phyloP scores from a whole-genome alignment of 768 basidiomycete species.

The Xerocomellus amylosporus region DNA sequence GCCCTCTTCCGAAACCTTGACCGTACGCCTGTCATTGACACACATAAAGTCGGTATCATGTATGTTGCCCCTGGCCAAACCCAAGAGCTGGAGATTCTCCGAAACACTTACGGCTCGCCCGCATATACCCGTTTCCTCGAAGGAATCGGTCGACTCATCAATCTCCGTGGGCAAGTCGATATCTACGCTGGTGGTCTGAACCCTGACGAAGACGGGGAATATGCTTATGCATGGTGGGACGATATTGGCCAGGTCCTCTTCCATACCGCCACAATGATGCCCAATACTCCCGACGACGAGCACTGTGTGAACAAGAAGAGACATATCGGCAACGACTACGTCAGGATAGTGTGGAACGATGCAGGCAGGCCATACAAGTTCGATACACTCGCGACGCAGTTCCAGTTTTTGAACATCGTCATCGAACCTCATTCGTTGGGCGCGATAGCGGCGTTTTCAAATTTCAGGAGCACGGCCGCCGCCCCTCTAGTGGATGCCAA shows the following conservation, averaged over 20 bases:
- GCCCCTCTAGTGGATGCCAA: constrained; percentile 13
- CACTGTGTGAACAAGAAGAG: constrained; percentile 84
- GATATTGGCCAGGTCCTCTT: constrained; percentile 94
- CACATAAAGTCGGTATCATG: constrained; percentile 93
- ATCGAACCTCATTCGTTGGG: constrained; percentile 90
- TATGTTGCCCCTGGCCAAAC: constrained; percentile 93
- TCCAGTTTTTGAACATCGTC: constrained; percentile 97
- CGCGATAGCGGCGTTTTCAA: constrained; percentile 80
- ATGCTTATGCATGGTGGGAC: constrained; percentile 99
- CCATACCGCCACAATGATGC: constrained; percentile 98
- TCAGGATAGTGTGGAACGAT: constrained; percentile 98
- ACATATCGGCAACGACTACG: constrained; percentile 95
- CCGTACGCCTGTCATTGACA: constrained; percentile 90
- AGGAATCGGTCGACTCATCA: constrained; percentile 84
- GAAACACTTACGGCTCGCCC: constrained; percentile 89
- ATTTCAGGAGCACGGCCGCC: constrained; percentile 37
- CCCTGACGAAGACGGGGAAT: constrained; percentile 90
- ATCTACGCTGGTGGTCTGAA: constrained; percentile 92
- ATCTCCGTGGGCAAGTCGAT: constrained; percentile 84
- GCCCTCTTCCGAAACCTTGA: constrained; percentile 70
- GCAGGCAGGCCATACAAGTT: constrained; percentile 86
- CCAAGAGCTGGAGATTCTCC: constrained; percentile 79
- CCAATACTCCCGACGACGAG: constrained; percentile 64
- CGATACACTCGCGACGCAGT: constrained; percentile 88
- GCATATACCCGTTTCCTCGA: constrained; percentile 93